These are phyloP conservation scores for Ceratobasidium sp. DNA, from an alignment of 1,284 basidiomycete species.

Conservation along the genomic window DNA sequence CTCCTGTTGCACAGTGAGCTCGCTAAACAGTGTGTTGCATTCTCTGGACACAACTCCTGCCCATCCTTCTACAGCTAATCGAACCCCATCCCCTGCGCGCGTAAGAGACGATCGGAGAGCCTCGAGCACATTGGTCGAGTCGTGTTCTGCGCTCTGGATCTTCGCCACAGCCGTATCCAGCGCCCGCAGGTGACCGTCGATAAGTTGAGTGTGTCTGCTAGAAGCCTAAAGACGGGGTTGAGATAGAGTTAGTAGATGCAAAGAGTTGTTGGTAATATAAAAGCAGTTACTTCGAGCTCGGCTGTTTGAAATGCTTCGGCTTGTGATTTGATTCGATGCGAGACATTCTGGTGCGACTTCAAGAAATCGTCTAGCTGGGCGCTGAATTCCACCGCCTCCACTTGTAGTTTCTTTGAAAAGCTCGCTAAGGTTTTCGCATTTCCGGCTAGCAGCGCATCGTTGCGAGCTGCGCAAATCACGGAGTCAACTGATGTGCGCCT, in stretches of 20 bases:
- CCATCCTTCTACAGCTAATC: conserved; percentile 68
- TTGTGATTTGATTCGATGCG: conserved; percentile 68
- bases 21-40: conserved; percentile 64
- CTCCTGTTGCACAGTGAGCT: conserved; percentile 62
- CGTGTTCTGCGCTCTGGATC: conserved; percentile 69
- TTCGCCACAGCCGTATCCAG: conserved; percentile 70
- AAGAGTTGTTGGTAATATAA: conserved; percentile 45
- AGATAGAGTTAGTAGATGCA: conserved; percentile 47
- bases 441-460: conserved; percentile 72
- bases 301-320: conserved; percentile 70
- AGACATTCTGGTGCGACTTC: conserved; percentile 67
- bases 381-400: conserved; percentile 68
- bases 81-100: conserved; percentile 68
- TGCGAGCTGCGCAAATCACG: conserved; percentile 80
- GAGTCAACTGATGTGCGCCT: background rate
- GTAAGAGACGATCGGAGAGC: conserved; percentile 65
- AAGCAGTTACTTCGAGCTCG: conserved; percentile 64
- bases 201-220: conserved; percentile 65
- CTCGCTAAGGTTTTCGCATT: conserved; percentile 76
- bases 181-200: conserved; percentile 72
- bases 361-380: conserved; percentile 74
- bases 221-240: conserved; percentile 58
- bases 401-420: conserved; percentile 71
- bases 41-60: conserved; percentile 65
- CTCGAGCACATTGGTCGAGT: conserved; percentile 68